phyloP scores from a whole-genome alignment of 1,284 basidiomycete species.

The Ceratorhiza oryzae-sativae region DNA sequence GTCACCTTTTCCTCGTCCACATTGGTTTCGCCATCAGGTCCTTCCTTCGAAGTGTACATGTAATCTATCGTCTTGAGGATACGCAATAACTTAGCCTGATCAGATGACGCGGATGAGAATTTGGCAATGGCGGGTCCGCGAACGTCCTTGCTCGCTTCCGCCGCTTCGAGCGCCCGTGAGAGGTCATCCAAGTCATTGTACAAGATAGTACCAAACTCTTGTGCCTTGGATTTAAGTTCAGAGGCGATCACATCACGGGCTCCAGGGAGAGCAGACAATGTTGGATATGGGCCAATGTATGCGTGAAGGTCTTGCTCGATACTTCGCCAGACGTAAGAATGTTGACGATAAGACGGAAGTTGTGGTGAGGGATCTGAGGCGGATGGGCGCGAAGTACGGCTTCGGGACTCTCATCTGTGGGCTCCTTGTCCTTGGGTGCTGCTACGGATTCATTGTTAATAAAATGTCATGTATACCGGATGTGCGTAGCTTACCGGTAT shows the following conservation, averaged over 20 bases:
- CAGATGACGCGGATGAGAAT: constrained; percentile 90
- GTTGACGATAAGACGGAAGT: constrained; percentile 89
- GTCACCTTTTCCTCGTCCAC: constrained; percentile 80
- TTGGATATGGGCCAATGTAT: constrained; percentile 88
- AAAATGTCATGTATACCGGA: constrained; percentile 3
- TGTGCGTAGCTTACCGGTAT: constrained; percentile 22
- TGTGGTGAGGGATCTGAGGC: constrained; percentile 81
- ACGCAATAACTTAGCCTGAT: constrained; percentile 90
- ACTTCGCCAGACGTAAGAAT: constrained; percentile 94
- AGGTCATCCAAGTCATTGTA: constrained; percentile 81
- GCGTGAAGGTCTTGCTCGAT: constrained; percentile 91
- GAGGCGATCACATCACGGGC: constrained; percentile 86
- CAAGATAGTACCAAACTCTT: constrained; percentile 81
- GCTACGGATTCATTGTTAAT: constrained; percentile 33
- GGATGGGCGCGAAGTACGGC: constrained; percentile 57
- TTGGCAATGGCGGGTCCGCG: constrained; percentile 77
- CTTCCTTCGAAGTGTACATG: constrained; percentile 79
- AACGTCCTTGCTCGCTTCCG: constrained; percentile 61
- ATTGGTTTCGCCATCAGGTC: constrained; percentile 53
- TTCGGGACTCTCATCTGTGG: constrained; percentile 23
- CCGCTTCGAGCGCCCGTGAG: constrained; percentile 63
- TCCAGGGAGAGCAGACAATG: constrained; percentile 87
- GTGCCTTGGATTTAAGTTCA: constrained; percentile 83
- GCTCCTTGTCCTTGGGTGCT: constrained; percentile 29
- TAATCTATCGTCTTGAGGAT: constrained; percentile 96